phyloP scores from a whole-genome alignment of 257 asterid species.

The Pogostemon cablin region DNA sequence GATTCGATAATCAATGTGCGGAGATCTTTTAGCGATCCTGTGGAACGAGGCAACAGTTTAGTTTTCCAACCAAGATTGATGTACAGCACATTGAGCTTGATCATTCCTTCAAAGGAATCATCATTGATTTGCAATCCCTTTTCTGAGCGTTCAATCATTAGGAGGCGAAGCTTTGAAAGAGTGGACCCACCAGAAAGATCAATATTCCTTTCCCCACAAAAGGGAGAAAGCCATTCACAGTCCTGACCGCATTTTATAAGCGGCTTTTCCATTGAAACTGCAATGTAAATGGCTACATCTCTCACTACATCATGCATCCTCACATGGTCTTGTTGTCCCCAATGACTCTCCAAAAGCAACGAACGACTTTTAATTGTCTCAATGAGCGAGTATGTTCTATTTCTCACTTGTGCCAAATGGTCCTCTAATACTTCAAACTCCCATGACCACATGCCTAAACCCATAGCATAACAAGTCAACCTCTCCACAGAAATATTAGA shows the following conservation, averaged over 20 bases:
- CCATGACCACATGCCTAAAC: constrained; percentile 28
- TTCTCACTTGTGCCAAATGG: constrained; percentile 24
- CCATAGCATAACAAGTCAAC: constrained; percentile 21
- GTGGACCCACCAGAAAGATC: not conserved
- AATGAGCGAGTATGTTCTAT: not conserved
- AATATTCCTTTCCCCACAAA: not conserved
- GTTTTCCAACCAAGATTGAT: too few species aligned
- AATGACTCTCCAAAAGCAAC: constrained; percentile 15
- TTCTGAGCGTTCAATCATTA: not conserved
- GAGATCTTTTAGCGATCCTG: too few species aligned
- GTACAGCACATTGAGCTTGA: constrained; percentile 16
- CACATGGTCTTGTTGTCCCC: not conserved
- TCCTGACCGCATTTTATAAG: too few species aligned
- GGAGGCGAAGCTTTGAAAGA: constrained; percentile 15
- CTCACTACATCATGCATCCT: constrained; percentile 33
- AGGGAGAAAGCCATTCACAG: constrained; percentile 31
- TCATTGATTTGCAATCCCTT: not conserved
- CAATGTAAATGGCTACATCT: constrained; percentile 14
- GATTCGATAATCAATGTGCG: not conserved
- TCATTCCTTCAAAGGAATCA: not conserved
- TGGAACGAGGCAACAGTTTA: too few species aligned
- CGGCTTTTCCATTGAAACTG: not conserved
- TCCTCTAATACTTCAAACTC: not conserved
- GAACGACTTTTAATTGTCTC: constrained; percentile 21
- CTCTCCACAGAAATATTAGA: not conserved